Evolutionary conservation across 352 stramenopile genomes (phyloP), one percentile per base, ranked within the genome.

Genomic region (Pythium biforme): DNA sequence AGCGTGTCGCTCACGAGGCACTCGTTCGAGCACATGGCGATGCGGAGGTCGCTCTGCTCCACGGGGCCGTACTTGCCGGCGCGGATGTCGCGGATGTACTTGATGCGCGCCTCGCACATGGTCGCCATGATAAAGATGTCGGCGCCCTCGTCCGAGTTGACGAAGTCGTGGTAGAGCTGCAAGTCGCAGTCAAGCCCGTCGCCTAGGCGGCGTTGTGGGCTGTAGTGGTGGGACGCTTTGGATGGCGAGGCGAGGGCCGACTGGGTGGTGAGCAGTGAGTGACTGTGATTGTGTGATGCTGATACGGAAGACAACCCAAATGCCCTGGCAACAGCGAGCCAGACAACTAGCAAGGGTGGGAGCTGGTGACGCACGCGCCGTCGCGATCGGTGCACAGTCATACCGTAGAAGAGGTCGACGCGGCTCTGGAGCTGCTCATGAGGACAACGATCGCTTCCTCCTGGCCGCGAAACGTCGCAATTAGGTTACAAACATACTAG

Each of bases 11-110:
- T 95, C 8, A 69, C 55, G 1, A 94, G 49, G 70, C 90, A 97
- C 49, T 96, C 83, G 25, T 81, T 66, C 1, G 88, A 92, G 72
- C 89, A 97, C 89, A 96, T 97, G 53, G 73, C 78, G 8, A 66
- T 68, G n/a, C 73, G 72, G 23, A 97, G 83, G 65, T 90, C 79
- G 25, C 69, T 70, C 59, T 93, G 86, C 45, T 77, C 64, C 29
- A 92, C 64, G 14, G 82, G 82, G 0, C 82, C 82, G 60, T 81
- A 90, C 23, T 62, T 67, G 11, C 82, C 86, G 23, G 83, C 83
- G 19, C 73, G 78, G 26, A 55, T 43, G 25, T 81, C 79, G 59
- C 87, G 88, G 51, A 91, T 61, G 57, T 87, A 86, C 56, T 88
- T 62, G 59, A 92, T 90, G n/a, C 69, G 81, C 23, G 82, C 89